Evolutionary conservation across 2,329 filamentous ascomycete species (phyloP).

Genomic region (Ceratocystiopsis brevicomis): DNA sequence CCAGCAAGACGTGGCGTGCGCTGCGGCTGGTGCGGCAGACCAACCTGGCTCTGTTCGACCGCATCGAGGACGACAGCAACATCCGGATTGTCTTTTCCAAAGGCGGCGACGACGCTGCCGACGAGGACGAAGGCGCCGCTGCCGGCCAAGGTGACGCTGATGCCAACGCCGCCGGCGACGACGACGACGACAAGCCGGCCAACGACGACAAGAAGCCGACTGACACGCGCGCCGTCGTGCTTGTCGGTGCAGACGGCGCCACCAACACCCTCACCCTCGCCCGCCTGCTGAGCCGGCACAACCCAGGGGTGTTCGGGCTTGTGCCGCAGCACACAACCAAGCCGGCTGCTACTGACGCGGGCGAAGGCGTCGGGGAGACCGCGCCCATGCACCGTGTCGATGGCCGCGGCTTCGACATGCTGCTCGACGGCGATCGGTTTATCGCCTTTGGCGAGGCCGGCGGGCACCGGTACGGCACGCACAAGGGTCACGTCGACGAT

Average conservation of each 20-base stretch:
- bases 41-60: slow-evolving; percentile 64
- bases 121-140: slow-evolving; percentile 14
- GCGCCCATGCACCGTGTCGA: slow-evolving; percentile 34
- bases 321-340: slow-evolving; percentile 38
- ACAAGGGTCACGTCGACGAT: slow-evolving; percentile 29
- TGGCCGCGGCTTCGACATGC: slow-evolving; percentile 32
- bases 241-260: slow-evolving; percentile 44
- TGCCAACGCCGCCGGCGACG: not conserved
- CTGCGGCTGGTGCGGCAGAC: slow-evolving; percentile 60
- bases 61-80: slow-evolving; percentile 67
- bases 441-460: slow-evolving; percentile 34
- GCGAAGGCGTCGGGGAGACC: not conserved
- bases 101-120: slow-evolving; percentile 34
- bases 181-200: slow-evolving; percentile 4
- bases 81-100: slow-evolving; percentile 34
- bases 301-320: slow-evolving; percentile 44
- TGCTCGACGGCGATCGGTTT: slow-evolving; percentile 40
- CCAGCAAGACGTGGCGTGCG: slow-evolving; percentile 80
- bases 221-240: slow-evolving; percentile 38
- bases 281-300: slow-evolving; percentile 41
- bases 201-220: slow-evolving; percentile 20
- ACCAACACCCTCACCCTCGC: slow-evolving; percentile 45
- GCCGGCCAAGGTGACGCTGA: not conserved
- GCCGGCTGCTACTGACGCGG: slow-evolving; percentile 20
- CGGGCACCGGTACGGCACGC: slow-evolving; percentile 36